Conservation (phyloP, 169 alveolate species). For the Eimeria acervulina region DNA sequence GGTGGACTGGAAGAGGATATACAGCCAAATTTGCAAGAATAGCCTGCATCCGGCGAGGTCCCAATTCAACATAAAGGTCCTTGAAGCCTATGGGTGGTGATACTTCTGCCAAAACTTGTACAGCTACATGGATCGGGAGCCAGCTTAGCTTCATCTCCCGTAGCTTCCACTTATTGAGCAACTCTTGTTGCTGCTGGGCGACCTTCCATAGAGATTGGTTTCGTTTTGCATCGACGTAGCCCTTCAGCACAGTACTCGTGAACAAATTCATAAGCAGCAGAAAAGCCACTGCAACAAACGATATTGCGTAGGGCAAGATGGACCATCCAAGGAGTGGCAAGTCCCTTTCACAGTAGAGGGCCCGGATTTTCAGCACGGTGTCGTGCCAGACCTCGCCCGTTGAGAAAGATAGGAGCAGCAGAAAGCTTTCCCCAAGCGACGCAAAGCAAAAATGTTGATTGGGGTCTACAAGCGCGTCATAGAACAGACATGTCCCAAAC, state of each 20-base stretch:
- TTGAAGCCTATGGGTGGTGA: constrained; percentile 73
- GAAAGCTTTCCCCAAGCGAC: constrained; percentile 8
- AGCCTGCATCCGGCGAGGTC: constrained; percentile 66
- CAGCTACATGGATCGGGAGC: constrained; percentile 71
- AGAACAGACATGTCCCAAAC: constrained; percentile 74
- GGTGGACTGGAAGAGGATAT: constrained; percentile 73
- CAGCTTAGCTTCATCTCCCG: constrained; percentile 79
- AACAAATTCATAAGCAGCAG: constrained; percentile 80
- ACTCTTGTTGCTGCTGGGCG: constrained; percentile 67
- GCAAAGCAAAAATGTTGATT: constrained; percentile 46
- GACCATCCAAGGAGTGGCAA: neutral
- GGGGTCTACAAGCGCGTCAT: constrained; percentile 43
- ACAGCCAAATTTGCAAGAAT: constrained; percentile 62
- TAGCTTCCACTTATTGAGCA: constrained; percentile 73
- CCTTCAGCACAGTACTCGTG: constrained; percentile 78
- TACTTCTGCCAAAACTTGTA: constrained; percentile 48
- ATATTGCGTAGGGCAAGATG: constrained; percentile 42
- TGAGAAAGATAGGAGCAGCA: constrained; percentile 71
- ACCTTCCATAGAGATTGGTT: constrained; percentile 79
- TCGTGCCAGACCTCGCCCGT: constrained; percentile 83
- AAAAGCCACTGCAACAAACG: constrained; percentile 66
- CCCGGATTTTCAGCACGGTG: constrained; percentile 66
- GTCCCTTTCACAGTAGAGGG: constrained; percentile 29
- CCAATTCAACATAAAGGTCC: constrained; percentile 41
- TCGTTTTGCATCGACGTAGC: constrained; percentile 78